Evolutionary conservation across 768 basidiomycete species (phyloP).

Genomic region (Lactarius tabidus): DNA sequence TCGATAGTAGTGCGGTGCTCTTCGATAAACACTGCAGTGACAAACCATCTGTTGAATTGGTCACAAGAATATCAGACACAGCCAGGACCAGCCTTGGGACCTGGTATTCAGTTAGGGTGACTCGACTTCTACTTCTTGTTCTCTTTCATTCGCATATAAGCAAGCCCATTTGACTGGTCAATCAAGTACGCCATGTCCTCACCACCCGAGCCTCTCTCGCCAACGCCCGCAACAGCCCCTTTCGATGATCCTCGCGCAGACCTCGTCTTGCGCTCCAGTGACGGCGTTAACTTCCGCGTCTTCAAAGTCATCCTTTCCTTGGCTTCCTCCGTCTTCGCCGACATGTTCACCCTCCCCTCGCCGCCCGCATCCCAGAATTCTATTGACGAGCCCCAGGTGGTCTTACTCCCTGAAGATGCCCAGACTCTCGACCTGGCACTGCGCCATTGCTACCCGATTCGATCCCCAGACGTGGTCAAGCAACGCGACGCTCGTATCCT

Average conservation of each 20-base stretch:
- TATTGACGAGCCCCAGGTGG: not conserved
- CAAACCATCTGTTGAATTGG: not conserved
- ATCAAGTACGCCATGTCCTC: not conserved
- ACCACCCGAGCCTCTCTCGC: not conserved
- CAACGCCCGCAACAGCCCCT: not conserved
- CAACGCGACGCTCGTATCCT: conserved; percentile 6
- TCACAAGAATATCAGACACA: not conserved
- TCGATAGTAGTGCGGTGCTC: not conserved
- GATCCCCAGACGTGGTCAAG: not conserved
- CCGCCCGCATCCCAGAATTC: not conserved
- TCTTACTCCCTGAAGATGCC: conserved; percentile 9
- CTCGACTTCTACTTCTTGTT: not conserved
- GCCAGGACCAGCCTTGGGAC: not conserved
- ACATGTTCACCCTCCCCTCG: conserved; percentile 15
- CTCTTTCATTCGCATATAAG: not conserved
- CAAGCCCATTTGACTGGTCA: not conserved
- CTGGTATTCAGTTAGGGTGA: not conserved
- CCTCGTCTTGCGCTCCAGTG: conserved; percentile 7
- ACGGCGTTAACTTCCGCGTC: conserved; percentile 16
- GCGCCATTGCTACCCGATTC: conserved; percentile 20
- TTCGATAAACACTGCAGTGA: not conserved
- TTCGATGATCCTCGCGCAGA: conserved; percentile 13
- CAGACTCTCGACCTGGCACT: conserved; percentile 10
- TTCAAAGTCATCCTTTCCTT: conserved; percentile 16
- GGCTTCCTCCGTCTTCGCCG: conserved; percentile 9